A percentile compares a stretch with the other conserved stretches of the same genome.
phyloP scores from a whole-genome alignment of 169 alveolate genomes.

The Eimeria maxima region DNA sequence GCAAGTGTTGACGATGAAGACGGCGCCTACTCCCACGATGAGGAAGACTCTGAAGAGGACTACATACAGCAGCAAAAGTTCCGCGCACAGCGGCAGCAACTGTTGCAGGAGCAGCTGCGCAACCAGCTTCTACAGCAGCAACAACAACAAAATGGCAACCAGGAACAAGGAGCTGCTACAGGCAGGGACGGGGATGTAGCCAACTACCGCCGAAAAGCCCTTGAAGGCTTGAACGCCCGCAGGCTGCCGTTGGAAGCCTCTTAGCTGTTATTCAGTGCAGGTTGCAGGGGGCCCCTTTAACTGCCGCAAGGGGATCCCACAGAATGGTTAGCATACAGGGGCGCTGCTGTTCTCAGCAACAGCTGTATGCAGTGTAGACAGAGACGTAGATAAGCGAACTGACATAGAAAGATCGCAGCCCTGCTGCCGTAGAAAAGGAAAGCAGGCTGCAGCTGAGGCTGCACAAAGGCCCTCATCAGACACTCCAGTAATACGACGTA shows the following conservation, averaged over 20 bases:
- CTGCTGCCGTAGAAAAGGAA: background rate
- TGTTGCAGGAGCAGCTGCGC: background rate
- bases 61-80: background rate
- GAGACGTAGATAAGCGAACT: background rate
- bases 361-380: background rate
- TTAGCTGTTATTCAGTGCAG: background rate
- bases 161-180: background rate
- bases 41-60: background rate
- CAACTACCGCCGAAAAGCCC: conserved; percentile 23
- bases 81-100: conserved; percentile 21
- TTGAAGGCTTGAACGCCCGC: conserved; percentile 25
- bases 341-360: background rate
- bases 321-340: background rate
- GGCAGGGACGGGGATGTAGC: background rate
- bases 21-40: background rate
- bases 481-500: background rate
- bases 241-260: conserved; percentile 1
- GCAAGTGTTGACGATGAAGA: background rate
- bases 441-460: background rate
- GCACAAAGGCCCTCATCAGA: background rate
- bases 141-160: background rate
- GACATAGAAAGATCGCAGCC: background rate
- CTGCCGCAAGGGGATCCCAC: background rate
- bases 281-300: background rate
- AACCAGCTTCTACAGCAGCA: conserved; percentile 2